Conservation (phyloP, 2,329 filamentous ascomycete species). For the Phyllosticta citribraziliensis region DNA sequence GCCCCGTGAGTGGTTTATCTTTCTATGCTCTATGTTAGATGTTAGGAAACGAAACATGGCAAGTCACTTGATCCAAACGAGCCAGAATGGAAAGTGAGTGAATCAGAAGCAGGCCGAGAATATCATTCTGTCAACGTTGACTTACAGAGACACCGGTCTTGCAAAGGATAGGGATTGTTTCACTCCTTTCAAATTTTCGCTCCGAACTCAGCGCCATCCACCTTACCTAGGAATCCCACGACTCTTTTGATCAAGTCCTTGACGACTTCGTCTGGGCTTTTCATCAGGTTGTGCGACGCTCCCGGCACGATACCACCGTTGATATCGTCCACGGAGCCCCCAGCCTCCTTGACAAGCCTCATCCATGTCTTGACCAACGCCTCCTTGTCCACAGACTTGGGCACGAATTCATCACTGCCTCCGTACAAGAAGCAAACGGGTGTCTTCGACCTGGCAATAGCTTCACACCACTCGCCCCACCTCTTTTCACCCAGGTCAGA, state of each 20-base stretch:
- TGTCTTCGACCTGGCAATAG: slow-evolving; percentile 35
- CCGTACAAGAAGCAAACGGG: slow-evolving; percentile 57
- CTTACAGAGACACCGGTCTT: background rate
- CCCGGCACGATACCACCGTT: slow-evolving; percentile 40
- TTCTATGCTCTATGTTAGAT: no score
- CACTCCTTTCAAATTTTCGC: background rate
- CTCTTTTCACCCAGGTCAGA: slow-evolving; percentile 54
- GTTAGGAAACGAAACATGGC: no score
- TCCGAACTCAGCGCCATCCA: background rate
- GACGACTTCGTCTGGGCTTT: slow-evolving; percentile 37
- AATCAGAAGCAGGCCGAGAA: no score
- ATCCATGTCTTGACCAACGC: slow-evolving; percentile 50
- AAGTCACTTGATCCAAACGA: no score
- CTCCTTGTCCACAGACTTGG: slow-evolving; percentile 47
- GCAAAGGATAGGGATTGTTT: background rate
- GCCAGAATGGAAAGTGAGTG: no score
- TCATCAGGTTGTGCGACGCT: slow-evolving; percentile 43
- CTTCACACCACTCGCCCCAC: slow-evolving; percentile 56
- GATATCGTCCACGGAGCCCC: slow-evolving; percentile 38
- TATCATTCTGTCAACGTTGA: background rate
- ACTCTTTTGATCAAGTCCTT: slow-evolving; percentile 42
- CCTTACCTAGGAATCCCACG: slow-evolving; percentile 35
- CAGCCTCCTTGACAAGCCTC: slow-evolving; percentile 30
- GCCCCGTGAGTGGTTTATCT: no score
- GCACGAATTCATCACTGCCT: slow-evolving; percentile 56